Conservation (phyloP, 2,329 filamentous ascomycete species). For the Raffaelea arxii region DNA sequence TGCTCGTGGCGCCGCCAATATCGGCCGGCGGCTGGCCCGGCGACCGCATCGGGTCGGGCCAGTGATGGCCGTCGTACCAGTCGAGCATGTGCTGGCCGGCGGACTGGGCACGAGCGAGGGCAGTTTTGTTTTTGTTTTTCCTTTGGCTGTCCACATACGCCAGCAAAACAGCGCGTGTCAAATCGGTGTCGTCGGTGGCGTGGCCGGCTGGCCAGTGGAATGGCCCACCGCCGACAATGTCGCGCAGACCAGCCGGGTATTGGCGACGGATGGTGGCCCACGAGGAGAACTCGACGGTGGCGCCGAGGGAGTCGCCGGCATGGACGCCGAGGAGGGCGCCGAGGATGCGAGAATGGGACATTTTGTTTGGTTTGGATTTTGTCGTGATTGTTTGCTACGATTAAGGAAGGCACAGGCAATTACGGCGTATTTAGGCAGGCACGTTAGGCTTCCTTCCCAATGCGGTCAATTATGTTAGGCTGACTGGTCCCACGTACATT, state of each 20-base stretch:
- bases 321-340: conserved; percentile 37
- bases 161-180: conserved; percentile 34
- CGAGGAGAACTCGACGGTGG: conserved; percentile 31
- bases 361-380: too few species aligned
- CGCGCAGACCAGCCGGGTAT: conserved; percentile 27
- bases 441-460: too few species aligned
- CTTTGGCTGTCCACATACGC: conserved; percentile 24
- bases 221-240: conserved; percentile 33
- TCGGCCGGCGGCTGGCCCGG: conserved; percentile 24
- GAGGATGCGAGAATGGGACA: conserved; percentile 22
- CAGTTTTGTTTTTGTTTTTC: conserved; percentile 1
- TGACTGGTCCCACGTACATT: too few species aligned
- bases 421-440: too few species aligned
- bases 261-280: conserved; percentile 21
- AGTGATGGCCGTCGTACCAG: conserved; percentile 32
- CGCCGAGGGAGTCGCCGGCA: conserved; percentile 35
- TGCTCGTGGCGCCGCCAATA: conserved; percentile 28
- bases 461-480: too few species aligned
- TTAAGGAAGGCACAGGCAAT: too few species aligned
- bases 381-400: too few species aligned
- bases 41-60: conserved; percentile 29
- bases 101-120: conserved; percentile 19
- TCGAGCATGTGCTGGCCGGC: conserved; percentile 29
- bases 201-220: conserved; percentile 32
- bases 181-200: conserved; percentile 38